Percentiles rank a stretch among this genome's conserved stretches.
Evolutionary conservation across 257 asterid species (phyloP).

Genomic region (Solanum ossicruentum): DNA sequence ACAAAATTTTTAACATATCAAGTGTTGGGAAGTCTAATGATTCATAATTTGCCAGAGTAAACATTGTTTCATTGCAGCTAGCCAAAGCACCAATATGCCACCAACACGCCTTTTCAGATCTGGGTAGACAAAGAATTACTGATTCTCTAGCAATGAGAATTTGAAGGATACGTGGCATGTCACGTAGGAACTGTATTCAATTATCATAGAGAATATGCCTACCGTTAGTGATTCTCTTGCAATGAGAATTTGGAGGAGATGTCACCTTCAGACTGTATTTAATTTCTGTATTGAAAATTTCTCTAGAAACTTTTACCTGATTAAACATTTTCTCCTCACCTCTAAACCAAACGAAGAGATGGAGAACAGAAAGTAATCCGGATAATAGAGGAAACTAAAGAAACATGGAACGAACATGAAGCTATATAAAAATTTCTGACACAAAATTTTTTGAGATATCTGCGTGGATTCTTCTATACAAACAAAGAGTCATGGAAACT

Average conservation of each 20-base stretch:
- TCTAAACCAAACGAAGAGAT: background rate
- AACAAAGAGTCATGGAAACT: slow-evolving; percentile 1
- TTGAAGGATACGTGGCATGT: background rate
- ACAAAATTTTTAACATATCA: background rate
- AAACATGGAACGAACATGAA: background rate
- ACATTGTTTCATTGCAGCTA: background rate
- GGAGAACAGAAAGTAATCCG: background rate
- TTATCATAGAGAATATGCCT: background rate
- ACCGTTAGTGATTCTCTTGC: background rate
- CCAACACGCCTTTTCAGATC: background rate
- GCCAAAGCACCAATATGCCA: background rate
- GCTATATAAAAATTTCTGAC: background rate
- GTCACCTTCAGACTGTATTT: background rate
- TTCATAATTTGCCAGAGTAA: background rate
- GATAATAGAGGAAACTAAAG: background rate
- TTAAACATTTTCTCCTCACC: background rate
- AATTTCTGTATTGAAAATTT: background rate
- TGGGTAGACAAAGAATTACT: background rate
- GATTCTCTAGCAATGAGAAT: background rate
- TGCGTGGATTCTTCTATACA: background rate
- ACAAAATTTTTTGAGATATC: background rate
- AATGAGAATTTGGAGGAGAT: background rate
- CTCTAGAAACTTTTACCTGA: background rate
- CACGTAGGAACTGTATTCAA: background rate
- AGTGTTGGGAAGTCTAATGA: background rate